Evolutionary conservation across 2,329 filamentous ascomycete species (phyloP), one percentile per base, ranked within the genome.

Genomic region (Thielaviopsis ethacetica): DNA sequence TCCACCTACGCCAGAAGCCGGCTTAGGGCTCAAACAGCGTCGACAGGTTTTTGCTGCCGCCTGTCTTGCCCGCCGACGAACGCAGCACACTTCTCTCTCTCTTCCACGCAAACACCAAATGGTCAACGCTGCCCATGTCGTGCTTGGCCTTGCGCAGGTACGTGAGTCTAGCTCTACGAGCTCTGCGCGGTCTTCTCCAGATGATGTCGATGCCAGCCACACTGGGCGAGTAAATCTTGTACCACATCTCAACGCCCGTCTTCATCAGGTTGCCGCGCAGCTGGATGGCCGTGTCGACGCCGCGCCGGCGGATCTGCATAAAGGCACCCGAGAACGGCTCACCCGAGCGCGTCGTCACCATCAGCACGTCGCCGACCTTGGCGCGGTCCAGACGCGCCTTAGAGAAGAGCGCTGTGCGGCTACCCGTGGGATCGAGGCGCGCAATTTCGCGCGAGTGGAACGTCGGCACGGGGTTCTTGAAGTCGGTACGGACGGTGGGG

Each of bases 231-330:
- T 93, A 97, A 61, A 97, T 78, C 77, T 98, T 98, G 73, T 87
- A 90, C 84, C 89, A 95, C 88, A 95, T 93, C 79, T 98, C 93
- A 62, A 95, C 88, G 62, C 88, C 88, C 6, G 94, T 82, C 65
- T 87, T 82, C 64, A 88, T 91, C 65, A 98, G 75, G 68, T 94
- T 84, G 66, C 91, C 91, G 59, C 93, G 81, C 62, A 98, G 77
- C 61, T 95, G 74, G 59, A 98, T 85, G 4, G 87, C 86, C 2
- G 89, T 95, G 73, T 97, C 91, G 62, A 93, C 81, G 61, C 90
- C 90, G n/a, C 86, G 80, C 58, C 89, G 80, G 59, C 91, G 86
- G 69, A 98, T 91, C 68, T 86, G 86, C 68, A 98, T 77, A 67
- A 88, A 86, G 15, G 93, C 88, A 49, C 93, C 93, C 1, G 90